Base-by-base conservation (phyloP, 345 rosid genomes). In the Lepidium didymum region DNA sequence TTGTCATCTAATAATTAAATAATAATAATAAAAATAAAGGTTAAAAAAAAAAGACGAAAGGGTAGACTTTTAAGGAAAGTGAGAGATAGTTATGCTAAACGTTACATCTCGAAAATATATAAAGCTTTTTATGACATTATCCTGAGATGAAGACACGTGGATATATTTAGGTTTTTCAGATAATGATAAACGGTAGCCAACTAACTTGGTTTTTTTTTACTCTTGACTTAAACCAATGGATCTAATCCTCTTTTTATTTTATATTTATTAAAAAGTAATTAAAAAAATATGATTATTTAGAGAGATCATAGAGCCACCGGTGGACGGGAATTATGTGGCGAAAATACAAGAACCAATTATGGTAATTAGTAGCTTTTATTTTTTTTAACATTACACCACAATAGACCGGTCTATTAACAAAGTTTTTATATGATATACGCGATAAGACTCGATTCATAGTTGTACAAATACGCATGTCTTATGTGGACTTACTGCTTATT, bases 141-240 rank as follows among this genome's bases (percentile, higher is more conserved):
- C 14, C 0, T 37, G 35, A 44, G 10, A 72, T 10, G 12, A 0
- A 27, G 53, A 37, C 76, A 72, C 76, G 70, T 72, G 71, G 36
- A 56, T 8, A 18, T 34, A 44, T 18, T 23, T 45, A 14, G 19
- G 13, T 53, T 36, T 51, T 58, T 56, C 45, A 49, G 44, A 58
- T 56, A 73, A 56, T 40, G n/a, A 64, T 56, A 46, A 72, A 72
- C 70, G 57, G 58, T 55, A 56, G 70, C 65, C 64, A 72, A 72
- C 76, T 63, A 64, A 72, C 25, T 72, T 56, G 57, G 35, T 72
- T 57, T 10, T 49, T 56, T 57, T 10, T 57, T 59, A 56, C 65
- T 65, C 59, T 64, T 64, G 44, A 46, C 21, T 56, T 52, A 41
- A 18, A 64, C 64, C 58, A 72, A 57, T 72, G 64, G 37, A 63